These are phyloP conservation scores for Paraglomus occultum DNA, from an alignment of 192 early-diverging fungal genomes.

Conservation along the genomic window DNA sequence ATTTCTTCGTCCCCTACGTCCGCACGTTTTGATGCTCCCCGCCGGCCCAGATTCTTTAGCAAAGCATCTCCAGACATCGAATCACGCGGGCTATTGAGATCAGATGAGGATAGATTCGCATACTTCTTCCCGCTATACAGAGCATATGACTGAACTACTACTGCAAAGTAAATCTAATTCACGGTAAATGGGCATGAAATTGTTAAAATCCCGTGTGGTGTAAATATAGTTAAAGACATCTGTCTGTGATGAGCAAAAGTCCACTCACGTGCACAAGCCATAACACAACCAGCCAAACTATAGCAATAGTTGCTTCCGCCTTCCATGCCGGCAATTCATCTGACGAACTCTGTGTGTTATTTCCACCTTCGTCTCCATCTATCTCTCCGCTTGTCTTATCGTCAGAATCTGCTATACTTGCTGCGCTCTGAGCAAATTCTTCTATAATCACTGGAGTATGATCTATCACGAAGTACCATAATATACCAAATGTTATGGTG, in stretches of 20 bases:
- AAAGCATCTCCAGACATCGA: too few relatives aligned
- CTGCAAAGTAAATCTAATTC: too few relatives aligned
- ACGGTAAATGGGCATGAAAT: too few relatives aligned
- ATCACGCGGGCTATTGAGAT: too few relatives aligned
- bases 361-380: not conserved
- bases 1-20: too few relatives aligned
- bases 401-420: not conserved
- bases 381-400: not conserved
- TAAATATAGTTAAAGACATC: not conserved
- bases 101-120: too few relatives aligned
- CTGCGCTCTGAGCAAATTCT: too few relatives aligned
- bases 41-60: too few relatives aligned
- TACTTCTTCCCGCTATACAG: too few relatives aligned
- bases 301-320: slow-evolving; percentile 7
- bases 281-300: not conserved
- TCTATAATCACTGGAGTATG: not conserved
- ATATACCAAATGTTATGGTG: slow-evolving; percentile 5
- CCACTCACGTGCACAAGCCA: not conserved
- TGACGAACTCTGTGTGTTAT: not conserved
- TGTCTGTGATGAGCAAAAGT: not conserved
- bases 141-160: too few relatives aligned
- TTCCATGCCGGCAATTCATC: slow-evolving; percentile 1
- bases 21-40: too few relatives aligned
- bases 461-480: not conserved
- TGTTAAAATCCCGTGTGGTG: too few relatives aligned